Evolutionary conservation across 805 yeast genomes (phyloP).

Genomic region (Yamadazyma phyllophila): DNA sequence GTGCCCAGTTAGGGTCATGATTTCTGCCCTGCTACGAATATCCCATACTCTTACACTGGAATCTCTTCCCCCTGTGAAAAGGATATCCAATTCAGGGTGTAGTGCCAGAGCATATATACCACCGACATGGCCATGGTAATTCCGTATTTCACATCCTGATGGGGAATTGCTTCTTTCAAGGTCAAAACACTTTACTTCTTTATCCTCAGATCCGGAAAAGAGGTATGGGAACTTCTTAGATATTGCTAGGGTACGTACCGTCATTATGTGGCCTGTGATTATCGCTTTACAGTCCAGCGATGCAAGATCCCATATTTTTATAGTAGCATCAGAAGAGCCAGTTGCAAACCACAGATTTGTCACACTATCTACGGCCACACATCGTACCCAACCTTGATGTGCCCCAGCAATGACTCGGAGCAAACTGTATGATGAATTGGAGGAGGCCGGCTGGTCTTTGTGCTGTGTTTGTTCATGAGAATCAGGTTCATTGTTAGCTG

Average conservation of each 20-base stretch:
- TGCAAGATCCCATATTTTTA: slow-evolving; percentile 89
- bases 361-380: slow-evolving; percentile 74
- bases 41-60: slow-evolving; percentile 91
- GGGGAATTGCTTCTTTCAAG: slow-evolving; percentile 73
- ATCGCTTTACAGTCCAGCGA: slow-evolving; percentile 67
- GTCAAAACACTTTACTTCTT: slow-evolving; percentile 94
- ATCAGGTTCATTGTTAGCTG: background rate
- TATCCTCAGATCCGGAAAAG: slow-evolving; percentile 92
- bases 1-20: slow-evolving; percentile 81
- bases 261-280: slow-evolving; percentile 88
- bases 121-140: slow-evolving; percentile 92
- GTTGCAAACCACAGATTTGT: slow-evolving; percentile 89
- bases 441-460: background rate
- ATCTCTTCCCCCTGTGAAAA: slow-evolving; percentile 89
- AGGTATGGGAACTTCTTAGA: slow-evolving; percentile 80
- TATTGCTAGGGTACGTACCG: slow-evolving; percentile 72
- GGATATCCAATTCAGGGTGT: slow-evolving; percentile 82
- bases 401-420: slow-evolving; percentile 73
- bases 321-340: slow-evolving; percentile 85
- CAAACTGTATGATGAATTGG: slow-evolving; percentile 2
- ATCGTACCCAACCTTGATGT: slow-evolving; percentile 89
- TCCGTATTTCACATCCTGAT: slow-evolving; percentile 56
- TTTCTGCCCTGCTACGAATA: slow-evolving; percentile 71
- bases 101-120: slow-evolving; percentile 81
- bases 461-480: background rate